Base-by-base conservation (phyloP, 495 filamentous ascomycete species). In the Letharia lupina region DNA sequence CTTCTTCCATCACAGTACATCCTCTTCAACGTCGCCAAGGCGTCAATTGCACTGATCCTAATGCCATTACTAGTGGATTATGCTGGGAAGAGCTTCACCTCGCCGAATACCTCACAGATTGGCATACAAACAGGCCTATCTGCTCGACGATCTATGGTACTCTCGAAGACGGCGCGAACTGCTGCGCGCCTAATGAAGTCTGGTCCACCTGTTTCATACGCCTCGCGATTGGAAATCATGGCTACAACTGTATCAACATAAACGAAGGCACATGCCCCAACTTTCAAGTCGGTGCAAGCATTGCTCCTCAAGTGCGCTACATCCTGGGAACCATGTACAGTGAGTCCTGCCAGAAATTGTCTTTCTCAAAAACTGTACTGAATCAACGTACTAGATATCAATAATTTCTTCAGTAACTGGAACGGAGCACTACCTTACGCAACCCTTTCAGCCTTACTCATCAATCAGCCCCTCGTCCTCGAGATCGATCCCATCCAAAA, bases 201-300 rank as follows among this genome's bases (percentile, higher is more conserved):
- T 63, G 61, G 61, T 48, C 61, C 4, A 63, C 61, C 35, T 63
- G 61, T 13, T 63, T 63, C 13, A 39, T 63, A 45, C 61, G 61
- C 42, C 45, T 63, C 45, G 61, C 41, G 16, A 47, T 37, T 0
- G 45, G 45, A 4, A 45, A 47, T 3, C 41, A 41, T 47, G 42
- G 42, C 61, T 45, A 45, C 33, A 47, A 63, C 45, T 63, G 61
- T 47, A 44, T 37, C 33, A 39, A 47, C 42, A 50, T 63, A 33
- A 63, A 63, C n/a, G 40, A 47, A 13, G 33, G 47, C 12, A 48
- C 61, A 28, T 63, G 61, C 7, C 41, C 40, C 8, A 63, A 52
- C 13, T 50, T 47, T 50, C 3, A 48, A 13, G n/a, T 63, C 28
- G 47, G 33, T 37, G 31, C 44, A 47, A 39, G 41, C n/a, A 63